phyloP scores from a whole-genome alignment of 169 alveolate species.

The Condylostoma magnum region DNA sequence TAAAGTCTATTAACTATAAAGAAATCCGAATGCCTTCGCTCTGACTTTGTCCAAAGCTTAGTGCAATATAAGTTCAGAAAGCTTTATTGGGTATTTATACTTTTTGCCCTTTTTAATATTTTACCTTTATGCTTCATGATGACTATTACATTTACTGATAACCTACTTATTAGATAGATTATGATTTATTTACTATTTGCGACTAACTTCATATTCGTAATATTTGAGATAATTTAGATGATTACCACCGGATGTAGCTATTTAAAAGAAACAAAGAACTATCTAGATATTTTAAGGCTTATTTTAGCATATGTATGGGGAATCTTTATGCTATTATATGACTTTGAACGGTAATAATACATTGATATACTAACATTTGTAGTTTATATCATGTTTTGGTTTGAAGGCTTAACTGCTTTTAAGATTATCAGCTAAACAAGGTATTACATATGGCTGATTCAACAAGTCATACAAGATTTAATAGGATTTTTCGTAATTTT shows the following conservation, averaged over 20 bases:
- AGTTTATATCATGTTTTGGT: not conserved
- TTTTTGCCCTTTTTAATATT: not conserved
- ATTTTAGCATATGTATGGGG: not conserved
- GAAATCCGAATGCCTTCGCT: slow-evolving; percentile 6
- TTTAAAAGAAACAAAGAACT: not conserved
- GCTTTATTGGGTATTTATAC: not conserved
- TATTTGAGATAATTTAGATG: not conserved
- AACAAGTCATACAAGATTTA: not conserved
- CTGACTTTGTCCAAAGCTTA: slow-evolving; percentile 9
- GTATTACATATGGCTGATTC: not conserved
- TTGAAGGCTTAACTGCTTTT: not conserved
- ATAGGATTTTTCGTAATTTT: not conserved
- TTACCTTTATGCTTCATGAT: not conserved
- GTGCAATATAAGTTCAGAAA: slow-evolving; percentile 13
- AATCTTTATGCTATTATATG: not conserved
- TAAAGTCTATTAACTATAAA: not conserved
- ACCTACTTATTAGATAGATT: not conserved
- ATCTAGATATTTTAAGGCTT: not conserved
- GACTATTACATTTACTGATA: not conserved
- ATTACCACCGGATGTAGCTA: not conserved
- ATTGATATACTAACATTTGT: not conserved
- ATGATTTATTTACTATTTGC: not conserved
- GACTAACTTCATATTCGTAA: not conserved
- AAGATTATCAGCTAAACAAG: not conserved
- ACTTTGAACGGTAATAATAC: not conserved